Percentiles rank a stretch among this genome's conserved stretches.
Conservation (phyloP, 352 stramenopile species). For the Phytophthora chlamydospora region DNA sequence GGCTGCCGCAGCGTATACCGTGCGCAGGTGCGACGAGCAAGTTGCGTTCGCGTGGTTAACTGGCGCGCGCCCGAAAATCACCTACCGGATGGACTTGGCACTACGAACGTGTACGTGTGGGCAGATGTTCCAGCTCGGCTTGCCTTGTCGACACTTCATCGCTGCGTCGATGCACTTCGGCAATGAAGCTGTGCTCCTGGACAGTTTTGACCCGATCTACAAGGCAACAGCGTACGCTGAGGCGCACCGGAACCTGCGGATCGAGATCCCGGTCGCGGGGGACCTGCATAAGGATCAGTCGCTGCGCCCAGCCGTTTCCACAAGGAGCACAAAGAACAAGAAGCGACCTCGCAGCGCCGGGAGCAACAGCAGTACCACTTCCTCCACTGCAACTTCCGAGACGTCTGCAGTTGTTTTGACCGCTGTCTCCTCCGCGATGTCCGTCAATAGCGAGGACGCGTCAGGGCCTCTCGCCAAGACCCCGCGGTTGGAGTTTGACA, state of each 20-base stretch:
- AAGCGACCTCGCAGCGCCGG: conserved; percentile 50
- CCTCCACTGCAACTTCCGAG: conserved; percentile 7
- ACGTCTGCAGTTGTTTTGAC: conserved; percentile 11
- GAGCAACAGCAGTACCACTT: conserved; percentile 14
- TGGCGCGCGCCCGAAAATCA: conserved; percentile 70
- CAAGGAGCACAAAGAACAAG: conserved; percentile 64
- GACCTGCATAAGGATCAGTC: conserved; percentile 76
- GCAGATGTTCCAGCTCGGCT: conserved; percentile 72
- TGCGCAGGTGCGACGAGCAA: conserved; percentile 70
- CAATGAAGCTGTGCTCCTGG: conserved; percentile 58
- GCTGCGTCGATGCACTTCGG: conserved; percentile 67
- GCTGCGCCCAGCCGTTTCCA: conserved; percentile 54
- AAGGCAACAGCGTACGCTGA: conserved; percentile 66
- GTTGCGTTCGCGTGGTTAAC: conserved; percentile 80
- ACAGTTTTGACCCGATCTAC: conserved; percentile 77
- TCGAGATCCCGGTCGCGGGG: conserved; percentile 76
- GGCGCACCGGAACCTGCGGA: conserved; percentile 64
- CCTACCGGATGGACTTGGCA: conserved; percentile 62
- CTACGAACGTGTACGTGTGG: conserved; percentile 72
- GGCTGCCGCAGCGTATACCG: conserved; percentile 60
- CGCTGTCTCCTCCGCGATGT: conserved; percentile 15
- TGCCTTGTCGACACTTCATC: conserved; percentile 84
- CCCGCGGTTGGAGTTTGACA: conserved; percentile 65
- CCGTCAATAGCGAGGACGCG: conserved; percentile 18
- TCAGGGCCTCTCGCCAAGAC: conserved; percentile 45